These are phyloP conservation scores for Lycium barbarum DNA, from an alignment of 257 asterid genomes.

Conservation along the genomic window DNA sequence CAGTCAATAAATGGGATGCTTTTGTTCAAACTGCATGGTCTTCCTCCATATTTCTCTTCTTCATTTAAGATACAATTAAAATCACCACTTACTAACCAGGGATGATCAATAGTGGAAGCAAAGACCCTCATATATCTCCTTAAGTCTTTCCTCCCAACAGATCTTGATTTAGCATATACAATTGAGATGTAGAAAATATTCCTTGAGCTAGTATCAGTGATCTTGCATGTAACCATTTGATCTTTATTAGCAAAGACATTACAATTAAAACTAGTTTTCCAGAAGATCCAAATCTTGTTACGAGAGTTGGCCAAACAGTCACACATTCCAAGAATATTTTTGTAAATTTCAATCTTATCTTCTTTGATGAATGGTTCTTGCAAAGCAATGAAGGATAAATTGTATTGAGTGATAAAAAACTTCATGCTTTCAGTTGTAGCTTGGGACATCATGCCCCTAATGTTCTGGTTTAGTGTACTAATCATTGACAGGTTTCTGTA, in stretches of 20 bases:
- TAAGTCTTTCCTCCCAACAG: neutral
- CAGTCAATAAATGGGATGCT: too few relatives aligned
- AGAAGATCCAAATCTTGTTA: neutral
- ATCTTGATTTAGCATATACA: neutral
- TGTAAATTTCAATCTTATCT: neutral
- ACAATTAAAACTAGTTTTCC: neutral
- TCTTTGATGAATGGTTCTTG: neutral
- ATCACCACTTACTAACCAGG: neutral
- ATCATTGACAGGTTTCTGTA: too few relatives aligned
- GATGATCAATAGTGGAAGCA: neutral
- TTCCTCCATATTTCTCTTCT: too few relatives aligned
- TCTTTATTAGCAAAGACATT: neutral
- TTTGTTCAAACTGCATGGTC: too few relatives aligned
- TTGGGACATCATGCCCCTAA: neutral
- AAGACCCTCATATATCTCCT: neutral
- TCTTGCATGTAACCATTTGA: neutral
- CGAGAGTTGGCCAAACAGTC: neutral
- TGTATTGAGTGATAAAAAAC: too few relatives aligned
- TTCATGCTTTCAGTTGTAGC: neutral
- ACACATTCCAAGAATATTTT: neutral
- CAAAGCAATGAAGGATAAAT: neutral
- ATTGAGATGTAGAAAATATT: neutral
- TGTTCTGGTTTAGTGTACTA: too few relatives aligned
- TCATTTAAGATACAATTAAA: too few relatives aligned
- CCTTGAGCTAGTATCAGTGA: neutral